These are phyloP conservation scores for Emergomyces pasteurianus DNA, from an alignment of 2,329 filamentous ascomycete species.

Conservation along the genomic window DNA sequence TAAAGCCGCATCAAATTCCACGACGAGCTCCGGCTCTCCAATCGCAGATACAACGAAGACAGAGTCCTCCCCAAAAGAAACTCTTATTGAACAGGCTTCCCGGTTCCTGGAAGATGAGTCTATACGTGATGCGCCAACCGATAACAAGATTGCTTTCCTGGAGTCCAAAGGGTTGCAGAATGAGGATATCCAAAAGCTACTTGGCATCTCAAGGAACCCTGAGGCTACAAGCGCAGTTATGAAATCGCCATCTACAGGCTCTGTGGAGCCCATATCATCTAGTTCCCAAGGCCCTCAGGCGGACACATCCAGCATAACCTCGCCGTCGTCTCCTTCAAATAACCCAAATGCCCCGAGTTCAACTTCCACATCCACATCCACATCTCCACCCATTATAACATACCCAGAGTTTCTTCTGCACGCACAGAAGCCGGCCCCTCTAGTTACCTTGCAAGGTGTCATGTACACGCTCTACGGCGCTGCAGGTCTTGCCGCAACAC, in stretches of 20 bases:
- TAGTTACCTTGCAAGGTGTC: slow-evolving; percentile 46
- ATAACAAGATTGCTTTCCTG: slow-evolving; percentile 66
- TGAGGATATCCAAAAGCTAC: slow-evolving; percentile 55
- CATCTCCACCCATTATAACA: slow-evolving; percentile 49
- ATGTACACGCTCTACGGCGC: slow-evolving; percentile 46
- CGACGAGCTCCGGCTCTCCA: slow-evolving; percentile 19
- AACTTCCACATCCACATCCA: slow-evolving; percentile 4
- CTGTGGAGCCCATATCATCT: not conserved
- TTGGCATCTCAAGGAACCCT: slow-evolving; percentile 35
- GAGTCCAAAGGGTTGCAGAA: slow-evolving; percentile 60
- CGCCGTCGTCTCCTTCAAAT: not conserved
- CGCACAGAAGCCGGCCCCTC: slow-evolving; percentile 46
- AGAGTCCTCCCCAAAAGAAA: slow-evolving; percentile 5
- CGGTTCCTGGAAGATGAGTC: slow-evolving; percentile 64
- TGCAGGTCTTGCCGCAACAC: slow-evolving; percentile 41
- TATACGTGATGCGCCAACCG: slow-evolving; percentile 55
- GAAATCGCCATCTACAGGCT: slow-evolving; percentile 1
- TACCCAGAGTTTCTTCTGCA: slow-evolving; percentile 55
- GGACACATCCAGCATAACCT: not conserved
- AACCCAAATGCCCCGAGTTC: not conserved
- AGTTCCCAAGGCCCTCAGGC: not conserved
- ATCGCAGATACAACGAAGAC: slow-evolving; percentile 11
- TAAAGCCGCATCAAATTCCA: slow-evolving; percentile 19
- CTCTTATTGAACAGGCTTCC: slow-evolving; percentile 53
- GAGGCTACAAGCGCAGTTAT: slow-evolving; percentile 15